Conservation (phyloP, 345 rosid genomes). For the Moricandia arvensis region DNA sequence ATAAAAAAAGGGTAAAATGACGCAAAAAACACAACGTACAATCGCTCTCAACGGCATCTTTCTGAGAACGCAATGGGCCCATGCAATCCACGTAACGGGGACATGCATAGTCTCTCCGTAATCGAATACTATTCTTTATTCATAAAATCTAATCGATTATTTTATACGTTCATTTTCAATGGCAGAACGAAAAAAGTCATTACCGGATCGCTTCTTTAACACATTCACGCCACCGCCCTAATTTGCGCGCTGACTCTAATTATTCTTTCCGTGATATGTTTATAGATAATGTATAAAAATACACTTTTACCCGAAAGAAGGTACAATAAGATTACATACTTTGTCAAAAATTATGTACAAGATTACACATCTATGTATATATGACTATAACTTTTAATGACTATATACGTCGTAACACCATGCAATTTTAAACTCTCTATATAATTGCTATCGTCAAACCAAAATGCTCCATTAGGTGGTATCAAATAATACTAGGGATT, state of each 20-base stretch:
- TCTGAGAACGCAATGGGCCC: constrained; percentile 46
- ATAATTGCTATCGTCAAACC: neutral
- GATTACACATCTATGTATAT: neutral
- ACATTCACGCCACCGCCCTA: constrained; percentile 27
- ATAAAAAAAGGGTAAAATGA: neutral
- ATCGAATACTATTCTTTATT: constrained; percentile 1
- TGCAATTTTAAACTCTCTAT: neutral
- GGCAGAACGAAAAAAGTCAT: constrained; percentile 17
- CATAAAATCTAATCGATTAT: neutral
- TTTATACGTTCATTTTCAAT: neutral
- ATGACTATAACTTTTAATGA: neutral
- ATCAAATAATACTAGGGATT: neutral
- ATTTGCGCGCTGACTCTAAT: constrained; percentile 2
- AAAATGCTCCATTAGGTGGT: neutral
- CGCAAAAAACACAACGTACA: constrained; percentile 33
- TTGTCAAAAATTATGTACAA: neutral
- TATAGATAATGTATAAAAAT: neutral
- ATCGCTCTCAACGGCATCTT: constrained; percentile 28
- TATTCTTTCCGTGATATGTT: constrained; percentile 3
- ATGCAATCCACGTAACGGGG: constrained; percentile 58
- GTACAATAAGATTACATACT: neutral
- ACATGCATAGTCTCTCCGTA: constrained; percentile 37
- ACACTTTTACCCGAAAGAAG: neutral
- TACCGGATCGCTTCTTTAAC: neutral
- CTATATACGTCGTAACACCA: neutral